A percentile compares a stretch with the other conserved stretches of the same genome.
Evolutionary conservation across 345 rosid genomes (phyloP).

Genomic region (Boechera retrofracta): DNA sequence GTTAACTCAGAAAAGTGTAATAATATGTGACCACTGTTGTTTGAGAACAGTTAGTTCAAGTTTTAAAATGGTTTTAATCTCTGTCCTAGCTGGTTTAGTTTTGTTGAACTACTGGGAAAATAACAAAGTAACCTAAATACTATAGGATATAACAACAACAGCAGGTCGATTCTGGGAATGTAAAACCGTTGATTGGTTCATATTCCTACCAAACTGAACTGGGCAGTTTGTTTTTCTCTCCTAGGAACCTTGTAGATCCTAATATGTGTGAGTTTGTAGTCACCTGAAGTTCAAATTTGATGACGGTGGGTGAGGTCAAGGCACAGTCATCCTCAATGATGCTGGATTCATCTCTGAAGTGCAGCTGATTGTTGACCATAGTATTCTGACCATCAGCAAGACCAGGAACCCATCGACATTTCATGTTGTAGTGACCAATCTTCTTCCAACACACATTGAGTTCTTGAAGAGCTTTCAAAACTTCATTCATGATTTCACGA

Average conservation of each 20-base stretch:
- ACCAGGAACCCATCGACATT: slow-evolving; percentile 86
- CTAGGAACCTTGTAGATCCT: slow-evolving; percentile 2
- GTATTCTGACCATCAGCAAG: slow-evolving; percentile 52
- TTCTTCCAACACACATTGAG: slow-evolving; percentile 95
- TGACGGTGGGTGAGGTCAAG: slow-evolving; percentile 55
- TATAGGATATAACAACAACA: slow-evolving; percentile 1
- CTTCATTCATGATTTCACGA: slow-evolving; percentile 84
- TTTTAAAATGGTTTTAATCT: slow-evolving; percentile 7
- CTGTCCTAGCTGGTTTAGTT: slow-evolving; percentile 25
- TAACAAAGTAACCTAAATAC: slow-evolving; percentile 10
- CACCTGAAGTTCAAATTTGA: slow-evolving; percentile 97
- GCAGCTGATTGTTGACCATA: slow-evolving; percentile 33
- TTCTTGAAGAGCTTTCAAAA: slow-evolving; percentile 80
- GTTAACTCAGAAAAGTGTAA: neutral
- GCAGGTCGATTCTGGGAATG: neutral
- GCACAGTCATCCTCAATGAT: slow-evolving; percentile 61
- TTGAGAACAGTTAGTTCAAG: neutral
- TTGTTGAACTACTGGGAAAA: slow-evolving; percentile 3
- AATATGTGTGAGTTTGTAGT: slow-evolving; percentile 12
- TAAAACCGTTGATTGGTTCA: neutral
- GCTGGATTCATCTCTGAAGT: slow-evolving; percentile 67
- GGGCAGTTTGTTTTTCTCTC: neutral
- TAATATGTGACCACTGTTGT: neutral
- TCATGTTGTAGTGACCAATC: slow-evolving; percentile 96
- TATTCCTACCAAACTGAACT: neutral